A percentile compares a stretch with the other conserved stretches of the same genome.
phyloP scores from a whole-genome alignment of 2,329 filamentous ascomycete genomes.

The Davidsoniella virescens region DNA sequence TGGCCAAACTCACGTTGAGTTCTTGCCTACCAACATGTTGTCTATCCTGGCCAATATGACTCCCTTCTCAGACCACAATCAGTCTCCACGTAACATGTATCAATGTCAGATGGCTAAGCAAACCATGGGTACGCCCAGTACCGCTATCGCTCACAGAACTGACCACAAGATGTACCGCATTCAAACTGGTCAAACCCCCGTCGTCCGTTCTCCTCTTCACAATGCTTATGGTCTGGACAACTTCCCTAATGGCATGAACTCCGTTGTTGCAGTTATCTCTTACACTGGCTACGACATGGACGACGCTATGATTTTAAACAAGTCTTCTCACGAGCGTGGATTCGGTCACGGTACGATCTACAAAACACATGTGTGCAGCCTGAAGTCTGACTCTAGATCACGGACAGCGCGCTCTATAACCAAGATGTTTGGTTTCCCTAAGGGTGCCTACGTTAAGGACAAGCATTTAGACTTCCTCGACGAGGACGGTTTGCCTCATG shows the following conservation, averaged over 20 bases:
- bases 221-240: slow-evolving; percentile 96
- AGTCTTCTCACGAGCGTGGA: slow-evolving; percentile 86
- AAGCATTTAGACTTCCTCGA: slow-evolving; percentile 60
- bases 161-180: slow-evolving; percentile 95
- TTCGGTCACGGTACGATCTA: slow-evolving; percentile 95
- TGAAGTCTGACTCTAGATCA: slow-evolving; percentile 61
- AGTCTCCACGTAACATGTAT: slow-evolving; percentile 98
- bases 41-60: slow-evolving; percentile 98
- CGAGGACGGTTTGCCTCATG: slow-evolving; percentile 68
- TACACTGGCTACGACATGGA: slow-evolving; percentile 99
- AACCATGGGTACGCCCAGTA: slow-evolving; percentile 91
- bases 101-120: slow-evolving; percentile 99
- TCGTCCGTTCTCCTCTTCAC: slow-evolving; percentile 81
- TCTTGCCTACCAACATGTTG: slow-evolving; percentile 86
- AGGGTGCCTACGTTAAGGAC: slow-evolving; percentile 54
- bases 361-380: slow-evolving; percentile 84
- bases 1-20: slow-evolving; percentile 89
- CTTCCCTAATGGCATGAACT: slow-evolving; percentile 92
- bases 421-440: slow-evolving; percentile 85
- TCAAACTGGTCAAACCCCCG: slow-evolving; percentile 88
- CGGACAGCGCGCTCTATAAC: slow-evolving; percentile 52
- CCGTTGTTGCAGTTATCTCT: slow-evolving; percentile 91
- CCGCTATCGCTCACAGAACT: slow-evolving; percentile 68
- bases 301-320: slow-evolving; percentile 99
- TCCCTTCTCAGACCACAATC: slow-evolving; percentile 96